phyloP scores from a whole-genome alignment of 1,284 basidiomycete genomes.

The Ganoderma sinense region DNA sequence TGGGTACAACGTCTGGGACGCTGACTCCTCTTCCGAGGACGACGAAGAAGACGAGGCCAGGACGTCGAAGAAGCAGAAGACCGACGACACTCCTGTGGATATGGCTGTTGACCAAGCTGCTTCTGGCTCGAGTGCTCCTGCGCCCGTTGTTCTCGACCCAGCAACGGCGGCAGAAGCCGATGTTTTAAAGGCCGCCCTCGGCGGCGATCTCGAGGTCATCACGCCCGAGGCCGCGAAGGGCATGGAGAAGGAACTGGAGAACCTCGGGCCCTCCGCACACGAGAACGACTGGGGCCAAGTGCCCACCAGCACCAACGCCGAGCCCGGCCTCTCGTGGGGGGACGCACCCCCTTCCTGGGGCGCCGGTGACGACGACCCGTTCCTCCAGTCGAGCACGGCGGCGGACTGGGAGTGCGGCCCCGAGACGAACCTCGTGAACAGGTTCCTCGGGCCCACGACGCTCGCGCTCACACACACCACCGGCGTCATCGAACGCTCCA shows the following conservation, averaged over 20 bases:
- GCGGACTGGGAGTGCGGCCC: slow-evolving; percentile 32
- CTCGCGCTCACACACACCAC: slow-evolving; percentile 56
- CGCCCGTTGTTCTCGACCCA: background rate
- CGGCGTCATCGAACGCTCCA: slow-evolving; percentile 60
- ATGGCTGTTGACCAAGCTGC: background rate
- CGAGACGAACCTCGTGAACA: slow-evolving; percentile 41
- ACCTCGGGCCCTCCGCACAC: slow-evolving; percentile 25
- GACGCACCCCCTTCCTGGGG: background rate
- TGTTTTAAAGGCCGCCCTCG: slow-evolving; percentile 25
- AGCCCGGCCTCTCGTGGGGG: background rate
- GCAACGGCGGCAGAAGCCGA: slow-evolving; percentile 4
- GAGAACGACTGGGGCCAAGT: slow-evolving; percentile 15
- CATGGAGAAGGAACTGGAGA: slow-evolving; percentile 29
- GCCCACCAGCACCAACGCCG: slow-evolving; percentile 6
- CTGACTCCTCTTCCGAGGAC: slow-evolving; percentile 10
- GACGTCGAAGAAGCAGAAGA: slow-evolving; percentile 37
- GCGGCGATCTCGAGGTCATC: slow-evolving; percentile 31
- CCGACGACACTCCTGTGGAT: slow-evolving; percentile 20
- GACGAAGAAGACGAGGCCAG: slow-evolving; percentile 15
- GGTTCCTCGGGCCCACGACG: slow-evolving; percentile 52
- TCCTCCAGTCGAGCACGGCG: slow-evolving; percentile 1
- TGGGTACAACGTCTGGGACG: slow-evolving; percentile 12
- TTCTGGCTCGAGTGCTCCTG: background rate
- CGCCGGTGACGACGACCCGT: background rate
- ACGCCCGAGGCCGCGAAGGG: slow-evolving; percentile 27